Evolutionary conservation across 1,284 basidiomycete species (phyloP), one percentile per base, ranked within the genome.

Genomic region (Cerrena zonata): DNA sequence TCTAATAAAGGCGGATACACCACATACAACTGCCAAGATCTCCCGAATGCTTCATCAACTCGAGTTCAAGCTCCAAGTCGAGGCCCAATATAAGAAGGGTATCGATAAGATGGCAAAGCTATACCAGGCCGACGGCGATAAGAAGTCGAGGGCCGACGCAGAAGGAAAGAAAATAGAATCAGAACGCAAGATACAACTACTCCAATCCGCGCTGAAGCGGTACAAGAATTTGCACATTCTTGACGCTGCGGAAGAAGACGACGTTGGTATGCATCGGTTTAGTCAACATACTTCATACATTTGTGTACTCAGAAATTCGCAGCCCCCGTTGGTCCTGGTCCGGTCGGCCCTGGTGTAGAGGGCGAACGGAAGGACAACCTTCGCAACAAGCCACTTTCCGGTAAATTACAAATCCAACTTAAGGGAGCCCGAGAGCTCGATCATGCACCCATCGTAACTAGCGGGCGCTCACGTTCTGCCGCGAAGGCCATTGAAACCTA

Each of bases 51-150:
- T 99, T 51, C 94, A 98, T 70, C 94, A 98, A 71, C 86, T 99
- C 58, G 94, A 99, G 69, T 98, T 97, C 82, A 99, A 99, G 74
- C 86, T 98, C 48, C 92, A 95, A 70, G 91, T 99, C 59, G 96
- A 99, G 71, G 85, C 90, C 74, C 94, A 99, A 72, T 98, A 98
- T 78, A 96, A 96, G 76, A 82, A 87, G 64, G 96, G 96, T 44
- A 97, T 98, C 61, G 95, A 99, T 70, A 98, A 98, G 76, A 99
- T 99, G 94, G 91, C 90, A 34, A 90, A 86, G 65, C 75, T 95
- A 41, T 96, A 95, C 69, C 85, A 93, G 62, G 90, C 89, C 7
- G 95, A 98, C 62, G 94, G 94, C 45, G 95, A 99, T 72, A 94
- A 95, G 76, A 89, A 91, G 65, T 87, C 91, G 37, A 80, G 88